These are phyloP conservation scores for Sporopachydermia cereana DNA, from an alignment of 1,139 yeast genomes.

Conservation along the genomic window DNA sequence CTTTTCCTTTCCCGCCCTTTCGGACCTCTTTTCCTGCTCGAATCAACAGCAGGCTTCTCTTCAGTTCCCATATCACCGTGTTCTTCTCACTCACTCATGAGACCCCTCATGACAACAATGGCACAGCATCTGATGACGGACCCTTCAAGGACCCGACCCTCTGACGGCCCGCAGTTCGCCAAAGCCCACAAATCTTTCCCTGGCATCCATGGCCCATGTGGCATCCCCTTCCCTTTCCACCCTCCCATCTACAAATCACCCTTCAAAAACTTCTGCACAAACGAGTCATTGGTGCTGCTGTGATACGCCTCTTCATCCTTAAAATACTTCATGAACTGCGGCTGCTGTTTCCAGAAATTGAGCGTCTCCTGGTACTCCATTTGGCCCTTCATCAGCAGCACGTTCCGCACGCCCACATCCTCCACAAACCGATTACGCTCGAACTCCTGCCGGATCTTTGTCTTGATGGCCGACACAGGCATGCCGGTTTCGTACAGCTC, in stretches of 20 bases:
- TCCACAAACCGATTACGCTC: slow-evolving; percentile 71
- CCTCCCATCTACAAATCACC: slow-evolving; percentile 25
- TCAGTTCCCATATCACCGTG: too few species aligned
- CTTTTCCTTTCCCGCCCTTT: too few species aligned
- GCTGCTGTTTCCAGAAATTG: slow-evolving; percentile 86
- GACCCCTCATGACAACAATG: too few species aligned
- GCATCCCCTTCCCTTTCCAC: not conserved
- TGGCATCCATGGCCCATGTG: not conserved
- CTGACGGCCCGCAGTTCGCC: too few species aligned
- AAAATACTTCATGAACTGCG: slow-evolving; percentile 76
- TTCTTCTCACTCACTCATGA: too few species aligned
- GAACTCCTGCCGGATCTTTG: slow-evolving; percentile 81
- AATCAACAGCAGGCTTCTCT: too few species aligned
- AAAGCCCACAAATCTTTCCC: too few species aligned
- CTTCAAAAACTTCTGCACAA: slow-evolving; percentile 64
- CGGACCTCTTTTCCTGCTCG: too few species aligned
- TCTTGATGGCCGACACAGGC: slow-evolving; percentile 72
- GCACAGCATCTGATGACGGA: too few species aligned
- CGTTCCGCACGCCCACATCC: slow-evolving; percentile 54
- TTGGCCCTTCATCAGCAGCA: slow-evolving; percentile 70
- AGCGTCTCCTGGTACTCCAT: slow-evolving; percentile 86
- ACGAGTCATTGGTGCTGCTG: slow-evolving; percentile 37
- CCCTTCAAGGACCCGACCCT: too few species aligned
- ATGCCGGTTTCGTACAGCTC: slow-evolving; percentile 69
- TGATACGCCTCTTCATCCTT: slow-evolving; percentile 50